These are phyloP conservation scores for Hymenoscyphus salicellus DNA, from an alignment of 2,329 filamentous ascomycete species.

Conservation along the genomic window DNA sequence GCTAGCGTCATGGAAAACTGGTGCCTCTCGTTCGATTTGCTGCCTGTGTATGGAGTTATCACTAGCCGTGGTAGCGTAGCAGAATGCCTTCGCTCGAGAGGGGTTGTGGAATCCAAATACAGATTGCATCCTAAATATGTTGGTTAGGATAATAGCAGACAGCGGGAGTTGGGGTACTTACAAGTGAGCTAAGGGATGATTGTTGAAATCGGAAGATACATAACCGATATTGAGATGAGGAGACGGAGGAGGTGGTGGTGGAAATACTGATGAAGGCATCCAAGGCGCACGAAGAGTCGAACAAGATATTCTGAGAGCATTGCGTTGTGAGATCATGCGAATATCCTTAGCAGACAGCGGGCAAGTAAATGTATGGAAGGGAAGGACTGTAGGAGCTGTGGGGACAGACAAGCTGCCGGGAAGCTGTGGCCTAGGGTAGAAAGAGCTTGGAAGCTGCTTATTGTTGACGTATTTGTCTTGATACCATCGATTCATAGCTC, in stretches of 20 bases:
- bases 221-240: slow-evolving; percentile 91
- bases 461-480: slow-evolving; percentile 70
- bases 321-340: slow-evolving; percentile 89
- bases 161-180: slow-evolving; percentile 39
- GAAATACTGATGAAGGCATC: slow-evolving; percentile 77
- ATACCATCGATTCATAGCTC: slow-evolving; percentile 82
- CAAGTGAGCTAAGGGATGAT: slow-evolving; percentile 91
- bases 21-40: slow-evolving; percentile 90
- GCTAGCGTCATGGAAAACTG: slow-evolving; percentile 85
- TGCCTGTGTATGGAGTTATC: slow-evolving; percentile 85
- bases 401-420: slow-evolving; percentile 74
- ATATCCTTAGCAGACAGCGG: slow-evolving; percentile 89
- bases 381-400: slow-evolving; percentile 86
- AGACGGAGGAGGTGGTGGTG: slow-evolving; percentile 77
- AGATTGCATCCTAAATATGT: slow-evolving; percentile 74
- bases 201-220: slow-evolving; percentile 97
- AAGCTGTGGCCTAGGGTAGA: slow-evolving; percentile 70
- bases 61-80: slow-evolving; percentile 90
- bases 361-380: slow-evolving; percentile 97
- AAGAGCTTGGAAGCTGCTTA: slow-evolving; percentile 52
- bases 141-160: not conserved
- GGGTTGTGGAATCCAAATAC: slow-evolving; percentile 89
- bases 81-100: slow-evolving; percentile 74
- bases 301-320: slow-evolving; percentile 87
- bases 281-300: slow-evolving; percentile 84